A percentile compares a stretch with the other conserved stretches of the same genome.
Evolutionary conservation across 768 basidiomycete genomes (phyloP).

Genomic region (Boletus reticuloceps): DNA sequence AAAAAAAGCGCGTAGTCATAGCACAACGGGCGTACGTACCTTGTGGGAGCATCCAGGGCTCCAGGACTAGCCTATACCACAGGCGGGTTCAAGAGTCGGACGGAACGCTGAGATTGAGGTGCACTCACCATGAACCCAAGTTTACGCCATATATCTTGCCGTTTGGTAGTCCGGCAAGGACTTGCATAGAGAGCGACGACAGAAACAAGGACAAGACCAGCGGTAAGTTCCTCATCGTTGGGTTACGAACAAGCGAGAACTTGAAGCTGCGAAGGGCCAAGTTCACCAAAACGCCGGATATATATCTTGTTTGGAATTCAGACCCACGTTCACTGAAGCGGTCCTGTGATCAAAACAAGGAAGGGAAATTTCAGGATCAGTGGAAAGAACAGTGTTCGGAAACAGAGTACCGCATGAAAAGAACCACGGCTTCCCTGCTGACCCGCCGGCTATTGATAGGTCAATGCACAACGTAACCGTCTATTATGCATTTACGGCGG

Average conservation of each 20-base stretch:
- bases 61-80: constrained; percentile 62
- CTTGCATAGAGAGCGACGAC: constrained; percentile 13
- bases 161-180: constrained; percentile 19
- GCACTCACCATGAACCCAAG: constrained; percentile 57
- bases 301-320: constrained; percentile 3
- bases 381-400: neutral
- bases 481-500: neutral
- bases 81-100: neutral
- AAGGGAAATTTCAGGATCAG: neutral
- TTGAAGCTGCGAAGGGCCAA: neutral
- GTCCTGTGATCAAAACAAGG: neutral
- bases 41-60: constrained; percentile 81
- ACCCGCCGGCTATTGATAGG: neutral
- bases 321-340: neutral
- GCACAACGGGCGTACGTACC: constrained; percentile 33
- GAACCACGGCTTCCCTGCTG: constrained; percentile 5
- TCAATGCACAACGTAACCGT: too few species aligned
- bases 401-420: neutral
- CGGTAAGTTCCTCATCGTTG: constrained; percentile 20
- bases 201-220: constrained; percentile 15
- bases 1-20: neutral
- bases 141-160: constrained; percentile 70
- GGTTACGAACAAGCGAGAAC: neutral
- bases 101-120: neutral
- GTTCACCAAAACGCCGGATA: constrained; percentile 1